phyloP scores from a whole-genome alignment of 2,329 filamentous ascomycete species.

The Cladosporium oxysporum region DNA sequence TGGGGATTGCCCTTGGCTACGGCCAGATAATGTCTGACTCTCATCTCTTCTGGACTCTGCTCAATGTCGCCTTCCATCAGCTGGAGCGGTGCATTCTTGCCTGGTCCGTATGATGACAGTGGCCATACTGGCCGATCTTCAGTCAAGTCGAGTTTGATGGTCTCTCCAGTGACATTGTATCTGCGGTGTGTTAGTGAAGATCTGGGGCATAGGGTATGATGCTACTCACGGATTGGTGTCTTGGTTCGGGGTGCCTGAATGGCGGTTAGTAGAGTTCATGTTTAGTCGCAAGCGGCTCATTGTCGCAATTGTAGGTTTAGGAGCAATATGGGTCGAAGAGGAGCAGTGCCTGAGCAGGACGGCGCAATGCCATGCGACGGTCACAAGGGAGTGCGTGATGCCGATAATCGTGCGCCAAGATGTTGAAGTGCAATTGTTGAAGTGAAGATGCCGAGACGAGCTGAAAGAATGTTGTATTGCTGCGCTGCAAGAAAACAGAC shows the following conservation, averaged over 20 bases:
- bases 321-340: background rate
- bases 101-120: conserved; percentile 81
- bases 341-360: background rate
- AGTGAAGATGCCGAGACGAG: background rate
- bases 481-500: no score
- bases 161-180: conserved; percentile 58
- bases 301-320: background rate
- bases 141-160: conserved; percentile 50
- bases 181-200: conserved; percentile 32
- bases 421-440: background rate
- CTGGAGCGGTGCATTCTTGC: conserved; percentile 73
- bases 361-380: background rate
- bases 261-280: background rate
- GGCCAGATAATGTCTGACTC: conserved; percentile 69
- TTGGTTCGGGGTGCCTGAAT: conserved; percentile 3
- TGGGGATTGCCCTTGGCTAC: conserved; percentile 59
- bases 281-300: background rate
- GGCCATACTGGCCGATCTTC: conserved; percentile 77
- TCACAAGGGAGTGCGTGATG: background rate
- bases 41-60: conserved; percentile 85
- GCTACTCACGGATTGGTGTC: conserved; percentile 11
- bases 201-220: background rate
- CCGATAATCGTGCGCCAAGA: background rate
- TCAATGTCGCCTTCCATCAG: conserved; percentile 82
- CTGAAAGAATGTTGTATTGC: background rate